Conservation (phyloP, 2,329 filamentous ascomycete genomes). For the Aspergillus fischeri region DNA sequence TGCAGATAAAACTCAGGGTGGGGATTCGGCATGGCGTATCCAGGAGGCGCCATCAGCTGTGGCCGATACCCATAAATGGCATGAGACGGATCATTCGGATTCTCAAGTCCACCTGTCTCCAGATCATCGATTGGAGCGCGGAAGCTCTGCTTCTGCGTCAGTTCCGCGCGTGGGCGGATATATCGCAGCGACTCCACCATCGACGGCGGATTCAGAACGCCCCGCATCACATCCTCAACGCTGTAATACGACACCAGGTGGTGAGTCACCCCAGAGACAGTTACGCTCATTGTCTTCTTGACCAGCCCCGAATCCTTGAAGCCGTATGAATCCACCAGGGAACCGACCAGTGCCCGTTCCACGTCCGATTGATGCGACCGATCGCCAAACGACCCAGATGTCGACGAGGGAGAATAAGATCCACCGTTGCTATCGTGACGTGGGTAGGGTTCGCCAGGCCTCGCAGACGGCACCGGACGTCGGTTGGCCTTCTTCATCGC, state of each 20-base stretch:
- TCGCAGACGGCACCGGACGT: slow-evolving; percentile 39
- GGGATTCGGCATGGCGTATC: slow-evolving; percentile 33
- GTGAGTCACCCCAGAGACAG: slow-evolving; percentile 68
- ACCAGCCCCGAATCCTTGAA: slow-evolving; percentile 80
- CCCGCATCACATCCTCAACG: slow-evolving; percentile 68
- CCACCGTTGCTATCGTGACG: slow-evolving; percentile 38
- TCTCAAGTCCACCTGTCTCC: slow-evolving; percentile 42
- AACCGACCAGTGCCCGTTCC: slow-evolving; percentile 67
- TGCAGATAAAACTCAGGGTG: slow-evolving; percentile 37
- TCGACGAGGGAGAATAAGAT: slow-evolving; percentile 37
- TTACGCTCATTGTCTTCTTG: slow-evolving; percentile 89
- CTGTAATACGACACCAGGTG: slow-evolving; percentile 89
- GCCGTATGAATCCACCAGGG: slow-evolving; percentile 81
- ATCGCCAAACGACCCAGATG: slow-evolving; percentile 32
- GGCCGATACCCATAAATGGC: slow-evolving; percentile 40
- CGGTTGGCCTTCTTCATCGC: slow-evolving; percentile 66
- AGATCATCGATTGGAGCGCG: slow-evolving; percentile 61
- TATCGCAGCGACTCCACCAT: slow-evolving; percentile 49
- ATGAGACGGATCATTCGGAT: slow-evolving; percentile 35
- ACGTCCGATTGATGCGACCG: slow-evolving; percentile 42
- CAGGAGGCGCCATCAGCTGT: slow-evolving; percentile 31
- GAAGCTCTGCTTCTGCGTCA: slow-evolving; percentile 63
- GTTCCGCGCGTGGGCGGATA: slow-evolving; percentile 54
- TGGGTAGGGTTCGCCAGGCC: slow-evolving; percentile 53
- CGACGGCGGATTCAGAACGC: slow-evolving; percentile 56